Evolutionary conservation across 768 basidiomycete species (phyloP).

Genomic region (Mycena floridula): DNA sequence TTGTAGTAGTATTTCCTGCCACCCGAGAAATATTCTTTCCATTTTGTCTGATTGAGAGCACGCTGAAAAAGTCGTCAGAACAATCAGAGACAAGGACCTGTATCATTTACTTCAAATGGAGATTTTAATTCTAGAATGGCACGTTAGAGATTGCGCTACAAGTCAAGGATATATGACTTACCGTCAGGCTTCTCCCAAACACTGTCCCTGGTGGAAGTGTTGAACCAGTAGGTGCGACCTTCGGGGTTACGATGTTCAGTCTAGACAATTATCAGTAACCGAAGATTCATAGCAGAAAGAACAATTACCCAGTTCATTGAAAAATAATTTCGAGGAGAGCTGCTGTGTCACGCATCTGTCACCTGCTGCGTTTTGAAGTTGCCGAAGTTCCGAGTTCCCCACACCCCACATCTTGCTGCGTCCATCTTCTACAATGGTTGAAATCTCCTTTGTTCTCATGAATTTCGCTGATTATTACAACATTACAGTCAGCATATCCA

Average conservation of each 20-base stretch:
- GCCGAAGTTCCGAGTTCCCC: neutral
- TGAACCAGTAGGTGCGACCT: slow-evolving; percentile 98
- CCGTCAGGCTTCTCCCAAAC: slow-evolving; percentile 99
- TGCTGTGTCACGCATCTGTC: neutral
- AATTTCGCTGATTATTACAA: neutral
- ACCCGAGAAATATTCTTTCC: slow-evolving; percentile 95
- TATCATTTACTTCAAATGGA: slow-evolving; percentile 93
- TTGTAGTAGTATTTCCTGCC: slow-evolving; percentile 91
- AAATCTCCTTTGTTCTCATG: too few species aligned
- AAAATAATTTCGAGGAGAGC: neutral
- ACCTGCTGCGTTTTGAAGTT: neutral
- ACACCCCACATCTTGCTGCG: neutral
- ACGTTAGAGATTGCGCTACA: slow-evolving; percentile 5
- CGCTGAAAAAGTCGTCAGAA: slow-evolving; percentile 38
- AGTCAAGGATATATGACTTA: slow-evolving; percentile 25
- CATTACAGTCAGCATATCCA: slow-evolving; percentile 67
- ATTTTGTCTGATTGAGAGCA: slow-evolving; percentile 84
- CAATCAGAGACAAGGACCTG: slow-evolving; percentile 12
- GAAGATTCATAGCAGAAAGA: neutral
- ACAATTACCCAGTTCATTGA: neutral
- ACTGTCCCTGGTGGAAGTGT: slow-evolving; percentile 80
- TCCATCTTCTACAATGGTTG: too few species aligned
- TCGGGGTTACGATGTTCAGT: slow-evolving; percentile 94
- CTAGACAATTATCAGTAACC: slow-evolving; percentile 27
- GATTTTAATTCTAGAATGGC: slow-evolving; percentile 68